A percentile compares a stretch with the other conserved stretches of the same genome.
Evolutionary conservation across 345 rosid species (phyloP).

Genomic region (Salix udensis): DNA sequence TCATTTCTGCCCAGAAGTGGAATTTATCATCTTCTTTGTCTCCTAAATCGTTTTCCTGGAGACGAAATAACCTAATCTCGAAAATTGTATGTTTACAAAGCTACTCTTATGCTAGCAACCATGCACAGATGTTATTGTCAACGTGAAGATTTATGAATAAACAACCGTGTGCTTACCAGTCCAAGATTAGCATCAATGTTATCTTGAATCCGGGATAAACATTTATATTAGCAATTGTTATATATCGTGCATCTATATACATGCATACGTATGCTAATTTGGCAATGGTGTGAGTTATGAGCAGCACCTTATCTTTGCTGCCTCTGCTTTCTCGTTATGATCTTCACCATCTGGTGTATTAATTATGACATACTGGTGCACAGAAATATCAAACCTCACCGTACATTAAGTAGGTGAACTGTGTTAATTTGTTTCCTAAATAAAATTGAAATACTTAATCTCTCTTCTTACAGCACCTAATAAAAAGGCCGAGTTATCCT

Average conservation of each 20-base stretch:
- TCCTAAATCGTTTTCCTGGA: background rate
- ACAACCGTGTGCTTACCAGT: background rate
- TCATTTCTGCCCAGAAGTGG: no score
- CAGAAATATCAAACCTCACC: background rate
- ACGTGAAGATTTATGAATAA: background rate
- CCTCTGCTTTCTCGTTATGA: background rate
- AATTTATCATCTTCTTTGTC: background rate
- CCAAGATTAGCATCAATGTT: background rate
- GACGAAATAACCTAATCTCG: constrained; percentile 11
- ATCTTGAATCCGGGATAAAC: constrained; percentile 5
- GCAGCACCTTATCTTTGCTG: background rate
- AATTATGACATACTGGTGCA: background rate
- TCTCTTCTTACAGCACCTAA: background rate
- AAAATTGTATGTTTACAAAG: constrained; percentile 2
- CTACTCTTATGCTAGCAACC: background rate
- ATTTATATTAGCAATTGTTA: background rate
- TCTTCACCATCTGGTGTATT: background rate
- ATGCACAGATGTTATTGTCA: background rate
- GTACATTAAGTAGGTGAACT: background rate
- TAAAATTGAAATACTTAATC: background rate
- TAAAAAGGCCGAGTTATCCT: background rate
- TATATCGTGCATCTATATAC: background rate
- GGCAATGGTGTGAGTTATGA: background rate
- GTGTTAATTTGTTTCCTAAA: no score
- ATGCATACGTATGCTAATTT: background rate